These are phyloP conservation scores for Sarocladiaceae sp. DNA, from an alignment of 2,329 filamentous ascomycete genomes.

Conservation along the genomic window DNA sequence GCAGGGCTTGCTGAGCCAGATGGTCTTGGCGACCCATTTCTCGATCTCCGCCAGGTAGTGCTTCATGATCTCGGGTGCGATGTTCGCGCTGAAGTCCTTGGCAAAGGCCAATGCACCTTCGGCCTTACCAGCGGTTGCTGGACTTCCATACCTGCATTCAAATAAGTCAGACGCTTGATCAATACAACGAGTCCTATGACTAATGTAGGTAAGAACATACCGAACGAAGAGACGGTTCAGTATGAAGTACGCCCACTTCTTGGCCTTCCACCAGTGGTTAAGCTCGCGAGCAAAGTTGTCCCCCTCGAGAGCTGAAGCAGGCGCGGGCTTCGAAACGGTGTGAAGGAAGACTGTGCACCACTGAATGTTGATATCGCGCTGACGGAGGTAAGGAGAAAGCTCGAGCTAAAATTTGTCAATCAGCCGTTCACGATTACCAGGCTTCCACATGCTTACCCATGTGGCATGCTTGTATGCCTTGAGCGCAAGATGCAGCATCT, in stretches of 20 bases:
- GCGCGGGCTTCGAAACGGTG: conserved; percentile 79
- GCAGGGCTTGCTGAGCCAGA: conserved; percentile 92
- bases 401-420: conserved; percentile 61
- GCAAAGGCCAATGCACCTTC: conserved; percentile 76
- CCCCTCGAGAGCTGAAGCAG: conserved; percentile 75
- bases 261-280: conserved; percentile 99
- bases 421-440: not conserved
- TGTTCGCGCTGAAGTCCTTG: conserved; percentile 83
- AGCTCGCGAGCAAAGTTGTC: conserved; percentile 79
- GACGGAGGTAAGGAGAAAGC: conserved; percentile 68
- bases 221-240: conserved; percentile 91
- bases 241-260: conserved; percentile 99
- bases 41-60: conserved; percentile 92
- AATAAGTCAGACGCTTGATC: conserved; percentile 8
- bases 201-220: conserved; percentile 38
- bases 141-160: conserved; percentile 74
- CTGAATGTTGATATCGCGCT: conserved; percentile 77
- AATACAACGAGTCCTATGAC: not conserved
- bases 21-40: conserved; percentile 91
- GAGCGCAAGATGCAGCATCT: conserved; percentile 91
- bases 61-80: conserved; percentile 94
- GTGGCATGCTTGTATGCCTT: conserved; percentile 98
- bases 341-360: conserved; percentile 96
- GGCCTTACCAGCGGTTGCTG: conserved; percentile 63
- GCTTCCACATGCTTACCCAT: conserved; percentile 53